Conservation (phyloP, 257 asterid species). For the Eucommia ulmoides region DNA sequence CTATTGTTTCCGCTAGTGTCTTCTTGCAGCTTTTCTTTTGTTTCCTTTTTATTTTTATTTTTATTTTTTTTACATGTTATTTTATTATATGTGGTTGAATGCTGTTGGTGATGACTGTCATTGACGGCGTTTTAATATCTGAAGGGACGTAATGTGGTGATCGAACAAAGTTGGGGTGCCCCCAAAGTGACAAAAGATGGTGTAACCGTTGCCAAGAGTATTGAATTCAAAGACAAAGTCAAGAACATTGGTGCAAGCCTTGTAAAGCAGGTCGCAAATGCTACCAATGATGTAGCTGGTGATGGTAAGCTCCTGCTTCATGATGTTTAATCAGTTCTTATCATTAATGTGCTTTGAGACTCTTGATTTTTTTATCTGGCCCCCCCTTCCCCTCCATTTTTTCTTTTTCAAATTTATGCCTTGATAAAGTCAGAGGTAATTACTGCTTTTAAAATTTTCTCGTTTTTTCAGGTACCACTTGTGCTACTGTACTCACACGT, state of each 20-base stretch:
- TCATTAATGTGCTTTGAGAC: neutral
- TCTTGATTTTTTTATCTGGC: neutral
- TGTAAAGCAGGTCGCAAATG: conserved; percentile 96
- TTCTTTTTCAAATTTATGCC: neutral
- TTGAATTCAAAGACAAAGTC: conserved; percentile 80
- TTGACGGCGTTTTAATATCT: conserved; percentile 7
- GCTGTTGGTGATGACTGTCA: neutral
- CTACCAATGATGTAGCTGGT: conserved; percentile 96
- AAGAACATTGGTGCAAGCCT: conserved; percentile 95
- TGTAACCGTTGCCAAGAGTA: conserved; percentile 92
- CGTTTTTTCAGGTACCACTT: conserved; percentile 66
- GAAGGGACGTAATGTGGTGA: conserved; percentile 90
- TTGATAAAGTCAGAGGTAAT: neutral
- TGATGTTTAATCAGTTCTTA: neutral
- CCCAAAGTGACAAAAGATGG: conserved; percentile 99
- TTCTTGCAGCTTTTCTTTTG: too few species aligned
- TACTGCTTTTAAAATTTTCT: too few species aligned
- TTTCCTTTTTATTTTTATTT: too few species aligned
- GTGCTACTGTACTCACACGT: conserved; percentile 96
- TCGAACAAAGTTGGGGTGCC: conserved; percentile 99
- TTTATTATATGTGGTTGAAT: too few species aligned
- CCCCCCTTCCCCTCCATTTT: neutral
- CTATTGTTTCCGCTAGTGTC: too few species aligned
- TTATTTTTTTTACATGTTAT: too few species aligned
- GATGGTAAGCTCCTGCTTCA: conserved; percentile 50